Evolutionary conservation across 2,329 filamentous ascomycete species (phyloP).

Genomic region (Trichoderma aggressivum): DNA sequence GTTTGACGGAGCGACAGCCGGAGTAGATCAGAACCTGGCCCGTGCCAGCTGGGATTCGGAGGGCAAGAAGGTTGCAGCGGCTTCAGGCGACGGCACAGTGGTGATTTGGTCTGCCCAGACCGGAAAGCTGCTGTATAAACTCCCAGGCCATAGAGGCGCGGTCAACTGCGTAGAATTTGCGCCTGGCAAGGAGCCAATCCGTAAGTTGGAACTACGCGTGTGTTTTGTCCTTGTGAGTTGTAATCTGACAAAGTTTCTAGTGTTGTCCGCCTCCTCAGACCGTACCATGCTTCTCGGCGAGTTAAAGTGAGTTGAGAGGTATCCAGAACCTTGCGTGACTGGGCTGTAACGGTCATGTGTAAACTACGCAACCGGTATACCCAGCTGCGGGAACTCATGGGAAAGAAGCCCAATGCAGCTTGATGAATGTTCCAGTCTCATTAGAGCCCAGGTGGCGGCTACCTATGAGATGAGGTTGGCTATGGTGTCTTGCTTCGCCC

Average conservation of each 20-base stretch:
- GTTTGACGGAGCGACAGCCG: slow-evolving; percentile 85
- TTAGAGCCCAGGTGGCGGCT: neutral
- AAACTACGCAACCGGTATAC: neutral
- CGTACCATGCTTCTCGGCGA: slow-evolving; percentile 81
- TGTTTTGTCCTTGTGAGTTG: neutral
- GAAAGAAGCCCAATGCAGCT: neutral
- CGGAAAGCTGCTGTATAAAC: slow-evolving; percentile 90
- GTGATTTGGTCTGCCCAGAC: slow-evolving; percentile 86
- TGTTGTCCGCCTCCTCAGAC: slow-evolving; percentile 88
- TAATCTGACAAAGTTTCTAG: slow-evolving; percentile 49
- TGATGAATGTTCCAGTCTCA: neutral
- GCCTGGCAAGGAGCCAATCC: slow-evolving; percentile 77
- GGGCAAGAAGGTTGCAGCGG: slow-evolving; percentile 83
- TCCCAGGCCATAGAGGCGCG: slow-evolving; percentile 90
- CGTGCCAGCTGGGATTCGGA: slow-evolving; percentile 84
- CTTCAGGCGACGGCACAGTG: slow-evolving; percentile 85
- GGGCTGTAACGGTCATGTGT: neutral
- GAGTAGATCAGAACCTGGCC: slow-evolving; percentile 87
- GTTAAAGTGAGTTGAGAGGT: slow-evolving; percentile 46
- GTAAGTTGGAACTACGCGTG: slow-evolving; percentile 54
- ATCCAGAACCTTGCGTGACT: neutral
- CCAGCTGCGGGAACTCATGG: neutral
- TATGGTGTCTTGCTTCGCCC: neutral
- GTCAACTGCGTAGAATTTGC: slow-evolving; percentile 95
- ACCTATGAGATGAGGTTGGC: neutral